Base-by-base conservation (phyloP, 2,329 filamentous ascomycete species). In the Metarhizium humberi region DNA sequence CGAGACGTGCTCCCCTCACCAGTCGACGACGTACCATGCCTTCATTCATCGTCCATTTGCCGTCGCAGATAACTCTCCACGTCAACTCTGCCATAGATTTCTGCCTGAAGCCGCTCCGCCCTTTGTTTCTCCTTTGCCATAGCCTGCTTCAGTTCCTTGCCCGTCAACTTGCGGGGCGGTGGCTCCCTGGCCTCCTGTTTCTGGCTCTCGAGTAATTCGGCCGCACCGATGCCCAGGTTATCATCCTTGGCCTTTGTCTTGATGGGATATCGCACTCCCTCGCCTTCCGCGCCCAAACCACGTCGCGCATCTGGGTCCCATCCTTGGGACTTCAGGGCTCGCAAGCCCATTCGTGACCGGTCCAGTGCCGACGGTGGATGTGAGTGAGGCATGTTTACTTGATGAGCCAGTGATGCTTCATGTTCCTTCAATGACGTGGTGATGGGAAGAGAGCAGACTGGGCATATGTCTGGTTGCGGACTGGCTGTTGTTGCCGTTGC, bases 81-180 rank as follows among this genome's bases (percentile, higher is more conserved):
- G 60, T 92, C 87, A n/a, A 87, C 80, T 60, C 81, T 85, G 20
- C 81, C 79, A 69, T 88, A 92, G 59, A 96, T 87, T 71, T 88
- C 78, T 61, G 82, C 77, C 60, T 84, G 78, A 57, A 96, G 67
- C 63, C 73, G 82, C 57, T 88, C 81, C 18, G 78, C 76, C 58
- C 76, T 84, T 66, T 73, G 82, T 71, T 57, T 85, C 61, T 75
- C 75, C 63, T 73, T 71, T 55, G 74, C 75, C 53, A 69, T 72
- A 60, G 68, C 69, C 60, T 73, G 74, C 57, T 70, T 70, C 61
- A 58, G 51, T 56, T 86, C 83, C 59, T 84, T 80, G 47, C 75
- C 71, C 3, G 82, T 82, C 65, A 78, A 70, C 66, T 81, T 84
- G 62, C 82, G 78, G 11, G 32, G 18, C 43, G 86, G 76, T 69